Evolutionary conservation across 495 filamentous ascomycete species (phyloP), one percentile per base, ranked within the genome.

Genomic region (Pyrenula aspistea): DNA sequence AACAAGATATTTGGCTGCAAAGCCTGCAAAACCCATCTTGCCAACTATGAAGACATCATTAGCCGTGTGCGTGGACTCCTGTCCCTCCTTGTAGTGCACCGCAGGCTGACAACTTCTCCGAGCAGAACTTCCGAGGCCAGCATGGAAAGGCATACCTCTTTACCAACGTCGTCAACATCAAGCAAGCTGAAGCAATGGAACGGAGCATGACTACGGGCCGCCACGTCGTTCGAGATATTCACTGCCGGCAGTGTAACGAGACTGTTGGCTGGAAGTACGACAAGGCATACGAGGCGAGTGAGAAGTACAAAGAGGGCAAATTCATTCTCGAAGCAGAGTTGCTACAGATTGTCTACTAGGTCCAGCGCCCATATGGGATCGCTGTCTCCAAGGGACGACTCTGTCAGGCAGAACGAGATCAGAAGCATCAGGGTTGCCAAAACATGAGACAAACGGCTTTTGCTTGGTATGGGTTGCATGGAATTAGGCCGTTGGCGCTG

Each of bases 271-370:
- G 93, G 93, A 98, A 95, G 73, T 98, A 98, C 73, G 93, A 98
- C 70, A 94, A 94, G 72, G 93, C 93, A 24, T 96, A 84, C 65
- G 93, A 98, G 79, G 63, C 71, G 51, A 81, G 74, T 57, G 92
- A 98, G 80, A 95, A 95, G 74, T 98, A 98, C 72, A 98, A 98
- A 75, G 93, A 98, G 74, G 91, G 89, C 48, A 96, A 96, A 72
- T 98, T 87, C 66, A 98, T 98, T 55, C 78, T 98, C 58, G 93
- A 98, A 75, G 89, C 87, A 47, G 92, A 96, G 74, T 70, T 97
- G 56, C 76, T 98, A 47, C 91, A 87, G 63, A 80, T 81, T 53
- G 89, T 96, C 23, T 78, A 72, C 64, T 84, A 72, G 60, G 58
- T 15, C 31, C 15, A 15, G 8, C 15, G 31, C 31, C 15, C 15